Evolutionary conservation across 2,329 filamentous ascomycete genomes (phyloP).

Genomic region (Alternaria arborescens): DNA sequence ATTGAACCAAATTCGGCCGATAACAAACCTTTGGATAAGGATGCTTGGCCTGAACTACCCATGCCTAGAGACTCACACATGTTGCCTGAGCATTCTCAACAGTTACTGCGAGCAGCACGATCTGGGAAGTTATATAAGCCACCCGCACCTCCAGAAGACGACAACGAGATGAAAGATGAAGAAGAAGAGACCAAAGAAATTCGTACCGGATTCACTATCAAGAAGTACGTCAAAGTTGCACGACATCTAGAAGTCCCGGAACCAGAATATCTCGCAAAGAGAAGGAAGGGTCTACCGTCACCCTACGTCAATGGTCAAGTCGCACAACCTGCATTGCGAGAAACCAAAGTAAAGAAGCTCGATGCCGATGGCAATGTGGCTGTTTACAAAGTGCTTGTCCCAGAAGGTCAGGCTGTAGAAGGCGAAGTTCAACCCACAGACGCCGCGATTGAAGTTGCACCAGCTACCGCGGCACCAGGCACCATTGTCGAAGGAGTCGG

Average conservation of each 20-base stretch:
- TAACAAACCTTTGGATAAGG: conserved; percentile 68
- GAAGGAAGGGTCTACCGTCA: conserved; percentile 66
- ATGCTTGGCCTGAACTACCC: conserved; percentile 79
- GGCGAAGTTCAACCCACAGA: conserved; percentile 76
- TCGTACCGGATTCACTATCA: conserved; percentile 63
- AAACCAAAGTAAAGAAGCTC: conserved; percentile 79
- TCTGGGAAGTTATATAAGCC: conserved; percentile 80
- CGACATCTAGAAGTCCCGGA: conserved; percentile 66
- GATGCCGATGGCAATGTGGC: conserved; percentile 82
- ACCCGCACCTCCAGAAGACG: conserved; percentile 71
- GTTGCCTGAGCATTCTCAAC: conserved; percentile 79
- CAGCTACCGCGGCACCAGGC: conserved; percentile 62
- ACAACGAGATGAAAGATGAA: conserved; percentile 59
- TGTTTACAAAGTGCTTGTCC: conserved; percentile 82
- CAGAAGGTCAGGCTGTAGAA: conserved; percentile 79
- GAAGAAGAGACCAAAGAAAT: conserved; percentile 54
- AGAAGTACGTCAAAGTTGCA: conserved; percentile 67
- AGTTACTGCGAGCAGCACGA: conserved; percentile 81
- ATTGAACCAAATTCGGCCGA: conserved; percentile 71
- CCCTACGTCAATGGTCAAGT: conserved; percentile 39
- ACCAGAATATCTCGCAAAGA: conserved; percentile 69
- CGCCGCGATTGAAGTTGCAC: conserved; percentile 56
- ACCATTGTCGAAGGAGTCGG: conserved; percentile 68
- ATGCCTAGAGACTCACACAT: conserved; percentile 89
- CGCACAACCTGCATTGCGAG: conserved; percentile 64